phyloP scores from a whole-genome alignment of 1,284 basidiomycete species.

The Fomitiporia mediterranea region DNA sequence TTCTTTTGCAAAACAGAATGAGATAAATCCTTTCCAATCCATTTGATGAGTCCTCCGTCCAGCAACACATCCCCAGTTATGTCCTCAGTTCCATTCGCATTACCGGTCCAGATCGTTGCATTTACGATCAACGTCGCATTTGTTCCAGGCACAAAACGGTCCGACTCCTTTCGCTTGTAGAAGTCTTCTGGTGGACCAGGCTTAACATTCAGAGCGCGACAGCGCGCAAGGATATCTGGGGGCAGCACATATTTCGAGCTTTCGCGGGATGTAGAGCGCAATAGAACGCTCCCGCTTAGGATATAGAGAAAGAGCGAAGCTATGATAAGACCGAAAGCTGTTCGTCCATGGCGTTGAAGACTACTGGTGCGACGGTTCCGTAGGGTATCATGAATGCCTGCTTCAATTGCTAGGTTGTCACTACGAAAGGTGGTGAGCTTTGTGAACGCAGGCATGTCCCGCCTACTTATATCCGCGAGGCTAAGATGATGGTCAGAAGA shows the following conservation, averaged over 20 bases:
- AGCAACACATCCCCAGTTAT: conserved; percentile 35
- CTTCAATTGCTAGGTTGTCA: not conserved
- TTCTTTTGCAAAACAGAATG: not conserved
- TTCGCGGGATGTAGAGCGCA: not conserved
- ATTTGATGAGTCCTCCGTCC: conserved; percentile 35
- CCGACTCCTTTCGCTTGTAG: conserved; percentile 39
- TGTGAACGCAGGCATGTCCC: not conserved
- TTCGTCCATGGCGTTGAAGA: not conserved
- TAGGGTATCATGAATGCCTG: not conserved
- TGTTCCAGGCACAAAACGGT: conserved; percentile 48
- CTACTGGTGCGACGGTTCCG: not conserved
- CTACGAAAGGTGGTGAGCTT: not conserved
- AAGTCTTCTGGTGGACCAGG: conserved; percentile 40
- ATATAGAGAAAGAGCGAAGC: conserved; percentile 9
- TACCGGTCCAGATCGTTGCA: conserved; percentile 56
- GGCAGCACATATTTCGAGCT: conserved; percentile 1
- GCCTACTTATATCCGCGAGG: not conserved
- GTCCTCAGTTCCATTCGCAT: conserved; percentile 31
- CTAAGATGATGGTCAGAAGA: not conserved
- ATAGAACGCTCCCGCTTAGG: not conserved
- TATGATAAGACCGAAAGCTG: not conserved
- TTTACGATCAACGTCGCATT: conserved; percentile 50
- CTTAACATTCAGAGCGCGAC: conserved; percentile 22
- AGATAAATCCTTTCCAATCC: conserved; percentile 16
- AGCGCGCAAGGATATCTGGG: conserved; percentile 22